phyloP scores from a whole-genome alignment of 257 asterid species.

The Capsicum baccatum region DNA sequence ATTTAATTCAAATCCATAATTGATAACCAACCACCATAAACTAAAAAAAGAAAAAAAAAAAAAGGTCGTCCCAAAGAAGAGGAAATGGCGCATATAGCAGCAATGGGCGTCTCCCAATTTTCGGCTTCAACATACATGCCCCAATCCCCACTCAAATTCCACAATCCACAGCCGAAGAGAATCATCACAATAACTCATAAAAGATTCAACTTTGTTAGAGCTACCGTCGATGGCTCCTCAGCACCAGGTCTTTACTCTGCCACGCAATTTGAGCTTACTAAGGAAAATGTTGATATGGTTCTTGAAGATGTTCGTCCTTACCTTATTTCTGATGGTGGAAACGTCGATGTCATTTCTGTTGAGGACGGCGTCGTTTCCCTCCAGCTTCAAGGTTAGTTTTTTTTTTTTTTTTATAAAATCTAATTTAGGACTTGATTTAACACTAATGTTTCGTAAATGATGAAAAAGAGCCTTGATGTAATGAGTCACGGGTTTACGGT shows the following conservation, averaged over 20 bases:
- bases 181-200: slow-evolving; percentile 29
- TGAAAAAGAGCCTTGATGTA: too few relatives aligned
- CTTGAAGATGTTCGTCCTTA: slow-evolving; percentile 90
- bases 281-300: slow-evolving; percentile 79
- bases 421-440: neutral
- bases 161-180: slow-evolving; percentile 27
- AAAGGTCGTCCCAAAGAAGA: too few relatives aligned
- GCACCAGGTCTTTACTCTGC: slow-evolving; percentile 72
- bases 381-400: slow-evolving; percentile 70
- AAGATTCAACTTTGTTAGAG: slow-evolving; percentile 38
- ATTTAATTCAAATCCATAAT: too few relatives aligned
- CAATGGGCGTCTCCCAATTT: slow-evolving; percentile 32
- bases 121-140: slow-evolving; percentile 11
- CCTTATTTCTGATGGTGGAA: slow-evolving; percentile 90
- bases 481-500: too few relatives aligned
- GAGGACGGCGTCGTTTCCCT: slow-evolving; percentile 80
- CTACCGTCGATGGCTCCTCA: slow-evolving; percentile 51
- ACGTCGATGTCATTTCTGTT: slow-evolving; percentile 84
- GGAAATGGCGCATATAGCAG: slow-evolving; percentile 46
- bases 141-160: slow-evolving; percentile 17
- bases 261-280: slow-evolving; percentile 73
- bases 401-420: neutral
- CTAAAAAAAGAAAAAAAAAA: too few relatives aligned
- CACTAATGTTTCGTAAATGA: too few relatives aligned
- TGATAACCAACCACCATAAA: too few relatives aligned